Conservation (phyloP, 2,329 filamentous ascomycete species). For the Juglanconis sp. region DNA sequence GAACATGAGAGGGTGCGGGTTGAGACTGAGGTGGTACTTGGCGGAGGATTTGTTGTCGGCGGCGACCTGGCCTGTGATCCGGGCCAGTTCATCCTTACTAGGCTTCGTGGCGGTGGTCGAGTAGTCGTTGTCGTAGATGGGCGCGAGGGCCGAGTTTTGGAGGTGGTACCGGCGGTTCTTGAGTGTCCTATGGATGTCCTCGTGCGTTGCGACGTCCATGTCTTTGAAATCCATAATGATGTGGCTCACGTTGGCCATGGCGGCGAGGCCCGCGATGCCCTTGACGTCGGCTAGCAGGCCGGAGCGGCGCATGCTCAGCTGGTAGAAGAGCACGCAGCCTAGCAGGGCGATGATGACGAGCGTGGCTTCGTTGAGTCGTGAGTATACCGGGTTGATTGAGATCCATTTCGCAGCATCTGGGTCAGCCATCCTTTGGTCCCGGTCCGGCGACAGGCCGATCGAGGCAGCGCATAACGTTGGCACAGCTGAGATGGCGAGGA, state of each 20-base stretch:
- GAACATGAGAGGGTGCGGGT: slow-evolving; percentile 68
- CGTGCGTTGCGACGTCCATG: slow-evolving; percentile 63
- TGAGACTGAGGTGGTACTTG: slow-evolving; percentile 46
- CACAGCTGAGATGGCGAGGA: slow-evolving; percentile 65
- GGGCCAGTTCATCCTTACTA: slow-evolving; percentile 20
- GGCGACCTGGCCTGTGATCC: background rate
- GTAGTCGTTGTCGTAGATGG: slow-evolving; percentile 47
- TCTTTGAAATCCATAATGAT: slow-evolving; percentile 59
- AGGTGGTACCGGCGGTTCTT: slow-evolving; percentile 65
- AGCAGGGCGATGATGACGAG: slow-evolving; percentile 56
- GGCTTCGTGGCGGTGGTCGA: background rate
- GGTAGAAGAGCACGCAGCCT: slow-evolving; percentile 56
- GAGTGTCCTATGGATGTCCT: slow-evolving; percentile 66
- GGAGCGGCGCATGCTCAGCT: slow-evolving; percentile 60
- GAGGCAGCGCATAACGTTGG: slow-evolving; percentile 66
- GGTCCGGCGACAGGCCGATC: slow-evolving; percentile 54
- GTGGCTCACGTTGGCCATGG: slow-evolving; percentile 68
- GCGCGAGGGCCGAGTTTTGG: slow-evolving; percentile 67
- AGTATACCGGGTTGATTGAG: slow-evolving; percentile 55
- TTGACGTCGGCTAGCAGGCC: slow-evolving; percentile 67
- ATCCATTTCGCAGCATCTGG: slow-evolving; percentile 50
- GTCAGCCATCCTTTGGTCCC: slow-evolving; percentile 38
- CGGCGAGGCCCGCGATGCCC: slow-evolving; percentile 70
- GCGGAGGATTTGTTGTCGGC: slow-evolving; percentile 29
- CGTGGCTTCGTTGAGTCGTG: slow-evolving; percentile 56